Evolutionary conservation across 805 yeast genomes (phyloP).

Genomic region (Lachancea nothofagi): DNA sequence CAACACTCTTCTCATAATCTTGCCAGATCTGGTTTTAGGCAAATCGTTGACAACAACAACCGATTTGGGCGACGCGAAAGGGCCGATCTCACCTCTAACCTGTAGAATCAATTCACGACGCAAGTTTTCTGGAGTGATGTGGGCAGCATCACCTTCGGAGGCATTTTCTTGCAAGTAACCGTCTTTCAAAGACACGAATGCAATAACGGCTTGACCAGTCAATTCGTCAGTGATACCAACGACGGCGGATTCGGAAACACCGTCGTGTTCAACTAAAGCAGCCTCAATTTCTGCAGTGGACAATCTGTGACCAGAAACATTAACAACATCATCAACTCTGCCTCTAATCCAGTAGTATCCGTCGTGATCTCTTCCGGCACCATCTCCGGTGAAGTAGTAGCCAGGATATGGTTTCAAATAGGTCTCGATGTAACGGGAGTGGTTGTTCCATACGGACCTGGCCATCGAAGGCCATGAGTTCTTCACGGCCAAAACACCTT

Average conservation of each 20-base stretch:
- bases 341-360: slow-evolving; percentile 98
- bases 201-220: slow-evolving; percentile 96
- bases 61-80: slow-evolving; percentile 88
- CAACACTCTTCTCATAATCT: slow-evolving; percentile 96
- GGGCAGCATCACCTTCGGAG: slow-evolving; percentile 27
- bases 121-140: slow-evolving; percentile 36
- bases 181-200: slow-evolving; percentile 79
- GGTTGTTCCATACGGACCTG: slow-evolving; percentile 88
- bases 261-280: slow-evolving; percentile 69
- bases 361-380: slow-evolving; percentile 95
- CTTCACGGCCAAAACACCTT: slow-evolving; percentile 90
- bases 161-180: slow-evolving; percentile 34
- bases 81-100: slow-evolving; percentile 87
- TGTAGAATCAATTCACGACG: slow-evolving; percentile 75
- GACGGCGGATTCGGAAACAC: slow-evolving; percentile 93
- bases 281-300: slow-evolving; percentile 99
- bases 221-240: slow-evolving; percentile 92
- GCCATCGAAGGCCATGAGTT: slow-evolving; percentile 99
- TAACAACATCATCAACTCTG: slow-evolving; percentile 97
- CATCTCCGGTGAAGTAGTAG: slow-evolving; percentile 94
- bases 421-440: slow-evolving; percentile 80
- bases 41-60: slow-evolving; percentile 58
- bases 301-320: slow-evolving; percentile 94
- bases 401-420: slow-evolving; percentile 92
- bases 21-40: slow-evolving; percentile 98